Conservation (phyloP, 768 basidiomycete genomes). For the Boletus vermiculosoides region DNA sequence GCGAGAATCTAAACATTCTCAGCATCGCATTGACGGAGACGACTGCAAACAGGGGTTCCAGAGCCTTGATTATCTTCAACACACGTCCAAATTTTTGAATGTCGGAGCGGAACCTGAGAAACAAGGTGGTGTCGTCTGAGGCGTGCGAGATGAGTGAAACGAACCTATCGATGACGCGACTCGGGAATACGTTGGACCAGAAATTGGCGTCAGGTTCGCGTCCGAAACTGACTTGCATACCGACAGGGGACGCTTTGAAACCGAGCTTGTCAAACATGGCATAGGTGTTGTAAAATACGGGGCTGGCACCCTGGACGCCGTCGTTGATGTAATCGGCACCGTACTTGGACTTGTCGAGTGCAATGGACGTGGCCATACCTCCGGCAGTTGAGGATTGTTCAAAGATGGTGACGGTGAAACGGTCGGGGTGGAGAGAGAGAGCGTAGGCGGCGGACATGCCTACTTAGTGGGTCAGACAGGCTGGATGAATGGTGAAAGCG, state of each 20-base stretch:
- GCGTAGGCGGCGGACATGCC: too few species aligned
- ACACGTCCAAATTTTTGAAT: constrained; percentile 6
- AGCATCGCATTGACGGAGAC: constrained; percentile 2
- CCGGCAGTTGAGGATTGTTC: too few species aligned
- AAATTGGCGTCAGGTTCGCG: not conserved
- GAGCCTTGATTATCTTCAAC: not conserved
- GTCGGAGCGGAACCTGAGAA: constrained; percentile 6
- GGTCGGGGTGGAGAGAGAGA: too few species aligned
- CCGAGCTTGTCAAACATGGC: too few species aligned
- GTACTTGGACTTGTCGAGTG: too few species aligned
- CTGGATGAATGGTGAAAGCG: not conserved
- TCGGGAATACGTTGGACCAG: not conserved
- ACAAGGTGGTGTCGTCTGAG: not conserved
- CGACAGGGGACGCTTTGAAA: too few species aligned
- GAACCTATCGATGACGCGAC: not conserved
- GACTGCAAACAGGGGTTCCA: constrained; percentile 3
- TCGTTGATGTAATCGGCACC: too few species aligned
- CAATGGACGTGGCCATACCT: too few species aligned
- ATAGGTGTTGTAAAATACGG: too few species aligned
- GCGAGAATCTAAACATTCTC: not conserved
- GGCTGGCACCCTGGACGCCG: too few species aligned
- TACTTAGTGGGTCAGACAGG: not conserved
- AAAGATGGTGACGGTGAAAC: too few species aligned
- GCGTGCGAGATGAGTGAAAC: too few species aligned
- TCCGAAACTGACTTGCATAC: not conserved